Base-by-base conservation (phyloP, 805 yeast species). In the Schwanniomyces occidentalis region DNA sequence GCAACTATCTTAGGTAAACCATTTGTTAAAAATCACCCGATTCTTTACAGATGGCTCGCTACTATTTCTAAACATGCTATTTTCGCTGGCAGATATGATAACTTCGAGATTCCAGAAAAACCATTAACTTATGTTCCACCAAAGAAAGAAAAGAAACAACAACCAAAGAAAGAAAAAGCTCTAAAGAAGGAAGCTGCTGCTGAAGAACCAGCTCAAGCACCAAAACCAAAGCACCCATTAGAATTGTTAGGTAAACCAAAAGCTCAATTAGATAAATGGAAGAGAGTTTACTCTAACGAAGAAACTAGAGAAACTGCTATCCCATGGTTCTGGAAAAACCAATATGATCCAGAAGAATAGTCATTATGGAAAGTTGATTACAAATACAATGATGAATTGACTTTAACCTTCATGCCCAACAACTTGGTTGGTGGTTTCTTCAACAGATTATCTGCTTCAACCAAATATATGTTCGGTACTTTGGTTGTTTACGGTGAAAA, bases 361-460 rank as follows among this genome's bases (percentile, higher is more conserved):
- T 90, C 98, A 38, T 66, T 91, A 56, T 91, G 88, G 88, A 87
- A 77, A 77, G 95, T 90, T 56, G 95, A 80, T 63, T 91, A 85
- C 90, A 89, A 86, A 79, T 91, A 93, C 78, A 90, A 93, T 71
- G 98, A 91, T 56, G 99, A 91, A 77, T 80, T 91, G 69, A 91
- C 97, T 52, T 73, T 85, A 69, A 85, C 96, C 51, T 91, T 91
- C 77, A 93, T 93, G 98, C 87, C 98, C 55, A 89, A 89, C 83
- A 91, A 91, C 82, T 80, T 88, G 69, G 75, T 93, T 61, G 98
- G 97, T 63, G 98, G 98, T 62, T 91, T 91, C 85, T 86, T 91
- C 83, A 82, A 81, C 85, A 86, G 99, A 76, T 79, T 91, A 59
- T 63, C 80, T 42, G 98, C 80, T 49, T 91, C 98, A 47, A 76